phyloP scores from a whole-genome alignment of 192 early-diverging fungal species.

The Umbelopsis sp. region DNA sequence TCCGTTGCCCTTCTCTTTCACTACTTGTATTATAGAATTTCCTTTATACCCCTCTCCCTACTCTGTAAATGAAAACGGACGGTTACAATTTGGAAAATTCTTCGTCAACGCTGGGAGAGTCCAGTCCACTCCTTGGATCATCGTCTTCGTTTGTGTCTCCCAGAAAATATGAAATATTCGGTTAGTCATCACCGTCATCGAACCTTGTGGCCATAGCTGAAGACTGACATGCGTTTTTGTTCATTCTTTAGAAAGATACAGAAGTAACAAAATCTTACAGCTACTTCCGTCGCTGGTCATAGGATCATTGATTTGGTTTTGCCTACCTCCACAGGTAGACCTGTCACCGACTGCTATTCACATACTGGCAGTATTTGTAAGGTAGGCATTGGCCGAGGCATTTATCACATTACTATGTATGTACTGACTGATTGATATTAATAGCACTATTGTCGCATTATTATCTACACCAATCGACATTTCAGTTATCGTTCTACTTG shows the following conservation, averaged over 20 bases:
- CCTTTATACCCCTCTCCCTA: background rate
- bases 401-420: too few species aligned
- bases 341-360: slow-evolving; percentile 35
- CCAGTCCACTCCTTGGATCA: background rate
- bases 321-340: slow-evolving; percentile 23
- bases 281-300: slow-evolving; percentile 29
- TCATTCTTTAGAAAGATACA: background rate
- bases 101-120: background rate
- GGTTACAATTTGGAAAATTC: background rate
- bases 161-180: background rate
- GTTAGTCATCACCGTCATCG: background rate
- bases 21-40: background rate
- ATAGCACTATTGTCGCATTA: slow-evolving; percentile 53
- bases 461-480: slow-evolving; percentile 53
- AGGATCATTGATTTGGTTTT: slow-evolving; percentile 34
- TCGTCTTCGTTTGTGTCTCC: background rate
- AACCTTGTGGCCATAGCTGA: background rate
- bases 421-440: background rate
- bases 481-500: slow-evolving; percentile 54
- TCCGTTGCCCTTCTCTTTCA: background rate
- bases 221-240: background rate
- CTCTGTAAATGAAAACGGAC: background rate
- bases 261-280: background rate
- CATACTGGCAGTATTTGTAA: slow-evolving; percentile 39
- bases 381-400: slow-evolving; percentile 11